phyloP scores from a whole-genome alignment of 2,329 filamentous ascomycete genomes.

The Fusarium pseudoanthophilum region DNA sequence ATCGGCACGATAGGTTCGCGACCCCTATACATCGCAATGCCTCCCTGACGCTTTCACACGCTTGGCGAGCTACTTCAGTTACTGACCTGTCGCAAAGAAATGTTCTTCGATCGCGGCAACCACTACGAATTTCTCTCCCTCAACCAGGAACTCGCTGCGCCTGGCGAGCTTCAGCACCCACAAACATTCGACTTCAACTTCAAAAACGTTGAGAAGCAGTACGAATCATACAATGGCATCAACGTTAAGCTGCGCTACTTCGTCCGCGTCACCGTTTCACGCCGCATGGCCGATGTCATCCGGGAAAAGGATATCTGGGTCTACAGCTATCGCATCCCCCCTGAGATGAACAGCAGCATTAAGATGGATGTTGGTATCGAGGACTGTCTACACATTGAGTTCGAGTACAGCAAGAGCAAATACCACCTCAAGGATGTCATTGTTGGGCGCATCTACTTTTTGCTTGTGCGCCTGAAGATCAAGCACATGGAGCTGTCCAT shows the following conservation, averaged over 20 bases:
- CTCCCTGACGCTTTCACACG: conserved; percentile 20
- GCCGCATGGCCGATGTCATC: conserved; percentile 97
- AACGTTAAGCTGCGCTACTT: conserved; percentile 99
- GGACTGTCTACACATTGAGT: conserved; percentile 98
- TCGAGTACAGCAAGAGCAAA: conserved; percentile 99
- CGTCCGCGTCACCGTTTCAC: conserved; percentile 93
- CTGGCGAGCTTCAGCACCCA: conserved; percentile 96
- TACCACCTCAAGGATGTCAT: conserved; percentile 99
- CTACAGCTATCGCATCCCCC: conserved; percentile 97
- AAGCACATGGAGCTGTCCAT: conserved; percentile 99
- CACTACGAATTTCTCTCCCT: conserved; percentile 99
- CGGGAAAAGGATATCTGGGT: conserved; percentile 99
- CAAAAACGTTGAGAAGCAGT: conserved; percentile 99
- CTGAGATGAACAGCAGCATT: conserved; percentile 97
- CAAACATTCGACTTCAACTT: conserved; percentile 99
- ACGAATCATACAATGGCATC: conserved; percentile 99
- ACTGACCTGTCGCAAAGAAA: conserved; percentile 69
- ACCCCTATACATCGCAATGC: conserved; percentile 11
- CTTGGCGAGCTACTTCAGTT: neutral
- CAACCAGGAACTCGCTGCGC: conserved; percentile 95
- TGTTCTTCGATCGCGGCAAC: conserved; percentile 99
- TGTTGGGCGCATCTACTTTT: conserved; percentile 97
- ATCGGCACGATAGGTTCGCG: conserved; percentile 92
- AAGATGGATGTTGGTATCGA: conserved; percentile 99
- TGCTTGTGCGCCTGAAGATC: conserved; percentile 97